Percentiles rank a stretch among this genome's conserved stretches.
Evolutionary conservation across 2,329 filamentous ascomycete genomes (phyloP).

Genomic region (Blastomyces gilchristii): DNA sequence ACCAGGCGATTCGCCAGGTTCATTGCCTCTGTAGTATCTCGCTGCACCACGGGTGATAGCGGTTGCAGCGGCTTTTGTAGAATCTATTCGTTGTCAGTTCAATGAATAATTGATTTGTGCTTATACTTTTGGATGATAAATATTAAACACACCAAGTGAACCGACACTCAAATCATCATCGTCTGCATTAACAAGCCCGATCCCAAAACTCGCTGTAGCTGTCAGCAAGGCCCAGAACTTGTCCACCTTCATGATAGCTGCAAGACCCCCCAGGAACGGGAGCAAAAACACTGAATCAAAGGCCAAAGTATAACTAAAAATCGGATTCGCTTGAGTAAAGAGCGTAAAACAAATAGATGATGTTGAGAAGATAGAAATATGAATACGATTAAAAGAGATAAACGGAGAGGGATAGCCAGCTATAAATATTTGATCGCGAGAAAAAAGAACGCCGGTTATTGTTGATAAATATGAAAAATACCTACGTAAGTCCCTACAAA

Average conservation of each 20-base stretch:
- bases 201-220: background rate
- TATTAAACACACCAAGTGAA: background rate
- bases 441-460: too few relatives aligned
- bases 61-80: conserved; percentile 39
- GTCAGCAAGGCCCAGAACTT: background rate
- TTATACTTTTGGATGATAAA: background rate
- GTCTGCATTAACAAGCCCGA: background rate
- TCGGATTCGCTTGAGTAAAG: background rate
- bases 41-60: conserved; percentile 41
- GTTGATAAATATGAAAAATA: too few relatives aligned
- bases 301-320: background rate
- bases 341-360: too few relatives aligned
- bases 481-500: too few relatives aligned
- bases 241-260: background rate
- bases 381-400: too few relatives aligned
- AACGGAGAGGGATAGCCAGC: too few relatives aligned
- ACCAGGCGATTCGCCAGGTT: conserved; percentile 41
- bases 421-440: too few relatives aligned
- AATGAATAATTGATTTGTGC: background rate
- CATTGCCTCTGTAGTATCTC: conserved; percentile 40
- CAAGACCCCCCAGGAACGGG: background rate
- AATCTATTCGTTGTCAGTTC: conserved; percentile 23
- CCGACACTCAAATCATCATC: background rate
- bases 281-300: background rate
- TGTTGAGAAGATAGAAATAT: too few relatives aligned